A percentile compares a stretch with the other conserved stretches of the same genome.
Evolutionary conservation across 345 rosid species (phyloP).

Genomic region (Trapa incisa): DNA sequence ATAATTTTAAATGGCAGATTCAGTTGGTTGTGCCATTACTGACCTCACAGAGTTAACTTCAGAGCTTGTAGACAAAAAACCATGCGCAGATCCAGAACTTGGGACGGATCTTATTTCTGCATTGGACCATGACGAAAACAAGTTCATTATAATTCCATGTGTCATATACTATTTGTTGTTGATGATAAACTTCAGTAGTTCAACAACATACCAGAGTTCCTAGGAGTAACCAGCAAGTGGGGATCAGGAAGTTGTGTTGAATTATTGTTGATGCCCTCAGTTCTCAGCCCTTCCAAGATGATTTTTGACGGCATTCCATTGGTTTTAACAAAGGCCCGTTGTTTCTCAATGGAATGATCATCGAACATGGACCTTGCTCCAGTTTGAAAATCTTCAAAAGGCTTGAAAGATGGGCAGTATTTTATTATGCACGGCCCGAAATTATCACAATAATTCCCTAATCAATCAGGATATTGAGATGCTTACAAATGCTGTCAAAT

Average conservation of each 20-base stretch:
- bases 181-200: neutral
- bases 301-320: conserved; percentile 7
- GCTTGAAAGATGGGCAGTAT: conserved; percentile 23
- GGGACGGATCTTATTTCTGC: conserved; percentile 51
- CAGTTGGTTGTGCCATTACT: neutral
- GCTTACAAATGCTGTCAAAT: conserved; percentile 39
- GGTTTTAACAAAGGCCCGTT: conserved; percentile 9
- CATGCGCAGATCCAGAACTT: conserved; percentile 62
- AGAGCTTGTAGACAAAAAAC: conserved; percentile 13
- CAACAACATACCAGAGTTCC: conserved; percentile 39
- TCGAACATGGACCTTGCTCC: conserved; percentile 30
- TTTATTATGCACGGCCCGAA: conserved; percentile 1
- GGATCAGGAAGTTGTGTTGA: conserved; percentile 3
- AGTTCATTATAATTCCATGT: neutral
- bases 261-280: conserved; percentile 21
- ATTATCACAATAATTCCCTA: neutral
- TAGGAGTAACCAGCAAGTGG: conserved; percentile 24
- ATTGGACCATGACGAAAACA: conserved; percentile 11
- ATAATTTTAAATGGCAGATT: neutral
- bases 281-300: conserved; percentile 17
- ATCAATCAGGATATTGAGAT: conserved; percentile 5
- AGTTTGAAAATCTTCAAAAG: conserved; percentile 37
- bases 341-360: conserved; percentile 39
- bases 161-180: neutral
- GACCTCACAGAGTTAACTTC: conserved; percentile 31